Conservation (phyloP, 2,329 filamentous ascomycete genomes). For the Ophiostoma sp. region DNA sequence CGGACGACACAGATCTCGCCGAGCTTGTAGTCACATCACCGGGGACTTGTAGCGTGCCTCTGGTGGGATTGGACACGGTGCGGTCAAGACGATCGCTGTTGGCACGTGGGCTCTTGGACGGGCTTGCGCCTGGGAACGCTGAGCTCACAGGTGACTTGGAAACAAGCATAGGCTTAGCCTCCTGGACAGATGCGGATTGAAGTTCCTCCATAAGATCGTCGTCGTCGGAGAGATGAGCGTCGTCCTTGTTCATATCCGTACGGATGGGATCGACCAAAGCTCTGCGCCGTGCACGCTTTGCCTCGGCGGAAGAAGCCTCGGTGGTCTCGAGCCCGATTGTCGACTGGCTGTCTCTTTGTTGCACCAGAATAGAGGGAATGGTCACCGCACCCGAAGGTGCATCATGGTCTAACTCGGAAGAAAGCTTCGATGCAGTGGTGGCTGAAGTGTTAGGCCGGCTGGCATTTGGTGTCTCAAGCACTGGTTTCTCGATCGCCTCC, state of each 20-base stretch:
- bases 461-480: neutral
- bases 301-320: slow-evolving; percentile 30
- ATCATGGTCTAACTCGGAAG: slow-evolving; percentile 1
- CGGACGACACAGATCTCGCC: slow-evolving; percentile 51
- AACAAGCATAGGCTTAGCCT: slow-evolving; percentile 74
- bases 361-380: slow-evolving; percentile 16
- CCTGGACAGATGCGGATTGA: slow-evolving; percentile 71
- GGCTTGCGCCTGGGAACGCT: slow-evolving; percentile 43
- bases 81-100: slow-evolving; percentile 30
- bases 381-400: neutral
- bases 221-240: slow-evolving; percentile 63
- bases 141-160: slow-evolving; percentile 77
- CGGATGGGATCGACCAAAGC: slow-evolving; percentile 49
- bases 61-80: slow-evolving; percentile 46
- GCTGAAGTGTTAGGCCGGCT: neutral
- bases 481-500: neutral
- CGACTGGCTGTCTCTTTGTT: slow-evolving; percentile 16
- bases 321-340: slow-evolving; percentile 16
- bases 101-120: slow-evolving; percentile 27
- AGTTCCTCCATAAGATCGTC: slow-evolving; percentile 82
- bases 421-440: neutral
- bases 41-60: slow-evolving; percentile 42
- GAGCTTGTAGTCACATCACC: slow-evolving; percentile 43
- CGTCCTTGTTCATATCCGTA: slow-evolving; percentile 47
- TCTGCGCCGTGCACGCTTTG: slow-evolving; percentile 35